Evolutionary conservation across 148 eudicot species (phyloP).

Genomic region (Pharnaceum exiguum): DNA sequence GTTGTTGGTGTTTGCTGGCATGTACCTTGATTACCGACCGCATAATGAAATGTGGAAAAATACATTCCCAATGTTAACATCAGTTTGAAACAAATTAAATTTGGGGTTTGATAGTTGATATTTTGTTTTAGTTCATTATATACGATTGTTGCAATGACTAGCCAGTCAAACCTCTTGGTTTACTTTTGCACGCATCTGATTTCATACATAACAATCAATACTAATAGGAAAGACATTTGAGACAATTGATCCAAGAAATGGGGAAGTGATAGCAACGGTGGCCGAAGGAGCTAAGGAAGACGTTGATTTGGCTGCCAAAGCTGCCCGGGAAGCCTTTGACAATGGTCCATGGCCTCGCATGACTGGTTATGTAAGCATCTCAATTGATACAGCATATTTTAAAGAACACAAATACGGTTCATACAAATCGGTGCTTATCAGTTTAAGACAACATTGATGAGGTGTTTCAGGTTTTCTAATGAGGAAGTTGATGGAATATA

Average conservation of each 20-base stretch:
- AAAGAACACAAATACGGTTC: not conserved
- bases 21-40: too few species aligned
- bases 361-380: conserved; percentile 49
- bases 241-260: conserved; percentile 83
- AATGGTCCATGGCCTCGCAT: conserved; percentile 93
- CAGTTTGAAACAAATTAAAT: too few species aligned
- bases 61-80: too few species aligned
- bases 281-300: conserved; percentile 76
- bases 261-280: conserved; percentile 54
- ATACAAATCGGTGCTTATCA: not conserved
- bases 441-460: not conserved
- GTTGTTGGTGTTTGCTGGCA: too few species aligned
- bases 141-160: not conserved
- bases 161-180: too few species aligned
- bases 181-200: not conserved
- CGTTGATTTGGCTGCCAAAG: conserved; percentile 67
- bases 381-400: not conserved
- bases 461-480: too few species aligned
- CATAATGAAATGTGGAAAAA: too few species aligned
- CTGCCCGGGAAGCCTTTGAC: conserved; percentile 86
- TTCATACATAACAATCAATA: too few species aligned
- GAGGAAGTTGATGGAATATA: too few species aligned
- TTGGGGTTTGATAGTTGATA: too few species aligned
- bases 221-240: conserved; percentile 62
- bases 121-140: too few species aligned